phyloP scores from a whole-genome alignment of 225 moss, liverwort and hornwort genomes.

The Asterella californica region DNA sequence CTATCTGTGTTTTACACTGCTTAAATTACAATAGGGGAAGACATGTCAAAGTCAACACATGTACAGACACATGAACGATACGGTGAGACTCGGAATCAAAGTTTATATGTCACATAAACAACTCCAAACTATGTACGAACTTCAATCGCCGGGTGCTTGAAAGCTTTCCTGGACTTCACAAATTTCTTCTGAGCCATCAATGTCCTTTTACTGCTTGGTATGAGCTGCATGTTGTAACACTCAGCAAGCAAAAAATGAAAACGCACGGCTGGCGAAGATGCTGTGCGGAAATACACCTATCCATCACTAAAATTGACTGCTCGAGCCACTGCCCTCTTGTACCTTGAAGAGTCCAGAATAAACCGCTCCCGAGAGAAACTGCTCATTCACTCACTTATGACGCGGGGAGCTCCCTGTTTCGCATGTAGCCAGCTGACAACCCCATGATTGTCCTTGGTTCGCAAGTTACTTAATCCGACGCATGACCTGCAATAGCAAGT shows the following conservation, averaged over 20 bases:
- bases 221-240: constrained; percentile 11
- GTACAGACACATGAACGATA: neutral
- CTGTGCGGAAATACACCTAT: constrained; percentile 16
- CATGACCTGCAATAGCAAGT: constrained; percentile 29
- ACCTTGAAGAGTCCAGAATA: constrained; percentile 39
- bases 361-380: constrained; percentile 19
- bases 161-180: constrained; percentile 1
- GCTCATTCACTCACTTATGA: constrained; percentile 19
- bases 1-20: neutral
- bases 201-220: constrained; percentile 16
- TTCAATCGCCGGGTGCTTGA: constrained; percentile 11
- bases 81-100: constrained; percentile 5
- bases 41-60: neutral
- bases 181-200: constrained; percentile 10
- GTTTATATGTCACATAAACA: neutral
- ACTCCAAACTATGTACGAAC: neutral
- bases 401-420: constrained; percentile 11
- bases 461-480: constrained; percentile 8
- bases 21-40: constrained; percentile 5
- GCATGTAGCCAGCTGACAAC: constrained; percentile 10
- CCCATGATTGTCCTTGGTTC: constrained; percentile 10
- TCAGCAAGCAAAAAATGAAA: constrained; percentile 17
- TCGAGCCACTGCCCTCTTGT: constrained; percentile 25
- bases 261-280: constrained; percentile 15
- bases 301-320: constrained; percentile 25